Percentiles rank a stretch among this genome's conserved stretches.
Evolutionary conservation across 768 basidiomycete species (phyloP).

Genomic region (Mycena rebaudengoi): DNA sequence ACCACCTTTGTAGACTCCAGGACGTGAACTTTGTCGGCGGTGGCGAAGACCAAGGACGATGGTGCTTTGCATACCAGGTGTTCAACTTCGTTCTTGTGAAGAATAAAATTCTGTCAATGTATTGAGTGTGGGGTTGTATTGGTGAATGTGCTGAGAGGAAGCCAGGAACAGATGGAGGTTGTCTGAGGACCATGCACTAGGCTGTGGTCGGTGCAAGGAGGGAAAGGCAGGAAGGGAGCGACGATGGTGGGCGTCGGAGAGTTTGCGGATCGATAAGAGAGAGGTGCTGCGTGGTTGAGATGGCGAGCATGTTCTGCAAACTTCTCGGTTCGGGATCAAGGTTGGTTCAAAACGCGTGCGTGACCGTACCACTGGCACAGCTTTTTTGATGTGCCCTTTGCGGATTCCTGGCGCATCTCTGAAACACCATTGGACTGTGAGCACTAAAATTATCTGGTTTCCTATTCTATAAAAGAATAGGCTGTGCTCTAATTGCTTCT

Average conservation of each 20-base stretch:
- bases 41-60: constrained; percentile 56
- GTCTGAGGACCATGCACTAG: constrained; percentile 66
- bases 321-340: neutral
- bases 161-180: constrained; percentile 64
- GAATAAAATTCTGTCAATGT: constrained; percentile 53
- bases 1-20: constrained; percentile 59
- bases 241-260: constrained; percentile 55
- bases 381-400: neutral
- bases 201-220: constrained; percentile 46
- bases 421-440: too few relatives aligned
- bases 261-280: constrained; percentile 54
- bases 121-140: constrained; percentile 59
- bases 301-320: constrained; percentile 60
- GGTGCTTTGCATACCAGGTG: constrained; percentile 46
- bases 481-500: too few relatives aligned
- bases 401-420: too few relatives aligned
- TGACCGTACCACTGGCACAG: neutral
- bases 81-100: constrained; percentile 38
- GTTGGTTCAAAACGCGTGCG: neutral
- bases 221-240: constrained; percentile 49
- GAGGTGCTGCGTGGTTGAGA: constrained; percentile 58
- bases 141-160: constrained; percentile 54
- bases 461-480: too few relatives aligned
- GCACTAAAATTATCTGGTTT: too few relatives aligned
- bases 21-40: constrained; percentile 54